Conservation (phyloP, 805 yeast genomes). For the Metschnikowia arizonensis region DNA sequence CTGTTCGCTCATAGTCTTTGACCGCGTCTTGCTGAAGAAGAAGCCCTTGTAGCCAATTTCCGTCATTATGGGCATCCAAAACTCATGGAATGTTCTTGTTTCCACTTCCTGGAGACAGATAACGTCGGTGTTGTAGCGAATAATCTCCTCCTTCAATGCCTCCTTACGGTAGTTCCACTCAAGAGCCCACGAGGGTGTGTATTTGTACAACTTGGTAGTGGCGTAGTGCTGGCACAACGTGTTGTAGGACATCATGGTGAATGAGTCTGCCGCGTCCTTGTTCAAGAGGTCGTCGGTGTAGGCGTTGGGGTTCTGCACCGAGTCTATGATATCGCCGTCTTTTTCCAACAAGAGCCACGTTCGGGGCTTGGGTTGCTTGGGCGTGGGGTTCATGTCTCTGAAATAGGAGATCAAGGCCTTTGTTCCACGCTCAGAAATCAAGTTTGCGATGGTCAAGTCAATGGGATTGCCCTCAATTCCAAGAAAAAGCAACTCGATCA, state of each 20-base stretch:
- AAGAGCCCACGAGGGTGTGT: conserved; percentile 96
- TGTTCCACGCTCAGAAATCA: conserved; percentile 78
- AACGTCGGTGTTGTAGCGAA: conserved; percentile 64
- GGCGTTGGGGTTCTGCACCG: conserved; percentile 28
- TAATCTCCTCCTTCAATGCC: conserved; percentile 67
- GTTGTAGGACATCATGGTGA: conserved; percentile 83
- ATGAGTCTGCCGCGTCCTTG: conserved; percentile 34
- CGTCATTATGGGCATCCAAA: conserved; percentile 73
- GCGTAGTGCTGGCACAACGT: conserved; percentile 95
- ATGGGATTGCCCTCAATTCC: conserved; percentile 94
- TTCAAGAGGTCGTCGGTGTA: conserved; percentile 28
- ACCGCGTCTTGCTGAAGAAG: conserved; percentile 85
- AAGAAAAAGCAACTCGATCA: conserved; percentile 77
- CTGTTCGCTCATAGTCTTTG: conserved; percentile 77
- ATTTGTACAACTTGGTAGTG: conserved; percentile 84
- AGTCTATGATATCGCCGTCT: conserved; percentile 60
- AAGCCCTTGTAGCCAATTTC: conserved; percentile 74
- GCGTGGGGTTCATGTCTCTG: conserved; percentile 76
- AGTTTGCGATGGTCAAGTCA: conserved; percentile 57
- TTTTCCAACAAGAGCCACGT: conserved; percentile 77
- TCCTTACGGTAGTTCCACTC: conserved; percentile 88
- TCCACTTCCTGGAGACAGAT: conserved; percentile 96
- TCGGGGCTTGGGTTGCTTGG: conserved; percentile 66
- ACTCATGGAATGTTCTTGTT: conserved; percentile 76
- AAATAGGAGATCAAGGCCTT: conserved; percentile 74